These are phyloP conservation scores for Taiozyma onychis DNA, from an alignment of 1,139 yeast genomes.

Conservation along the genomic window DNA sequence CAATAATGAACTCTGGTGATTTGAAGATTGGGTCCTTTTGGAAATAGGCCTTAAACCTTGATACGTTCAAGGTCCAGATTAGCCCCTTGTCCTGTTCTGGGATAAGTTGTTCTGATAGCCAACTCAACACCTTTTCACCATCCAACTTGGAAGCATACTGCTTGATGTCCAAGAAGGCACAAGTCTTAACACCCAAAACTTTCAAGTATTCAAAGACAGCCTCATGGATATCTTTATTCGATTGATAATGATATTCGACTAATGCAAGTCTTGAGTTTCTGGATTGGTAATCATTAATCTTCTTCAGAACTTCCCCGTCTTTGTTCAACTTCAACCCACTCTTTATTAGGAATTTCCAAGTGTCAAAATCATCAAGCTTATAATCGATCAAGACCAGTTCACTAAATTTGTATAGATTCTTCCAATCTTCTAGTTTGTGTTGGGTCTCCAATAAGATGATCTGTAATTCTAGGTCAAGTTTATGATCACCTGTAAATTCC, in stretches of 20 bases:
- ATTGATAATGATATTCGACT: conserved; percentile 38
- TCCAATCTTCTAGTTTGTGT: conserved; percentile 36
- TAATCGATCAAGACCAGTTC: conserved; percentile 34
- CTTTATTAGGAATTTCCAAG: conserved; percentile 49
- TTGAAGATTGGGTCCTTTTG: conserved; percentile 15
- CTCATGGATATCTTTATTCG: conserved; percentile 13
- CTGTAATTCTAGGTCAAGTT: conserved; percentile 52
- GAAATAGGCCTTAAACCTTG: conserved; percentile 36
- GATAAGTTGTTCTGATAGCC: conserved; percentile 14
- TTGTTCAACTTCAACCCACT: conserved; percentile 35
- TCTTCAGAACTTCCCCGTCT: conserved; percentile 20
- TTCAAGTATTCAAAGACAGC: conserved; percentile 39
- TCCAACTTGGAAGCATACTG: conserved; percentile 26
- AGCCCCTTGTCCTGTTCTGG: conserved; percentile 29
- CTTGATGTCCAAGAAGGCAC: conserved; percentile 56
- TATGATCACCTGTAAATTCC: conserved; percentile 27
- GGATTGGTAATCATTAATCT: conserved; percentile 26
- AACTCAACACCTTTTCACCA: conserved; percentile 7
- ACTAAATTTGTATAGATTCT: conserved; percentile 32
- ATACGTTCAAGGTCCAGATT: conserved; percentile 42
- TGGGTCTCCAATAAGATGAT: conserved; percentile 45
- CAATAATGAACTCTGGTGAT: conserved; percentile 21
- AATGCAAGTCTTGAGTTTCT: conserved; percentile 56
- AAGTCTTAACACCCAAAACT: conserved; percentile 43
- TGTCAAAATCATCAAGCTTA: conserved; percentile 51